Evolutionary conservation across 768 basidiomycete genomes (phyloP).

Genomic region (Postia placenta): DNA sequence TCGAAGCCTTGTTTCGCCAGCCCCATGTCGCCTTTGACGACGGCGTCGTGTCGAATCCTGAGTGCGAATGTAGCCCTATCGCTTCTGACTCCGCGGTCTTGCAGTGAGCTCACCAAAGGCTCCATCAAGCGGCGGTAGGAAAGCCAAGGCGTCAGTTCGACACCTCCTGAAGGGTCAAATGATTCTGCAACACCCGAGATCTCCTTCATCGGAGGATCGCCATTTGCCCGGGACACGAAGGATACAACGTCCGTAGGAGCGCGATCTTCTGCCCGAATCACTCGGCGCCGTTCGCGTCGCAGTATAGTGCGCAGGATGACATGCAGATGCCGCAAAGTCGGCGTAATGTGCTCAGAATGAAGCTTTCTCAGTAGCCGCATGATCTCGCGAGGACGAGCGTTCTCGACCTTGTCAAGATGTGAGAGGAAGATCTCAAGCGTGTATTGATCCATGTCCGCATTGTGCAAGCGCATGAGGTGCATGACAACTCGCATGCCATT

Average conservation of each 20-base stretch:
- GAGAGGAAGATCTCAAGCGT: constrained; percentile 53
- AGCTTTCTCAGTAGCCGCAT: constrained; percentile 42
- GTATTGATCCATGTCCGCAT: constrained; percentile 44
- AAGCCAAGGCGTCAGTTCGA: constrained; percentile 29
- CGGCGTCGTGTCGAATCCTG: constrained; percentile 58
- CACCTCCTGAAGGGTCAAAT: constrained; percentile 48
- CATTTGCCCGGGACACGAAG: not conserved
- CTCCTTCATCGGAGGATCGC: not conserved
- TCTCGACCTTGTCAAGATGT: constrained; percentile 40
- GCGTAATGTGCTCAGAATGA: constrained; percentile 34
- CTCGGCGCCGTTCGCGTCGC: constrained; percentile 43
- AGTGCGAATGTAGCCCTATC: constrained; percentile 55
- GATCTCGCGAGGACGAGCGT: constrained; percentile 39
- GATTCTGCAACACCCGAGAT: constrained; percentile 4
- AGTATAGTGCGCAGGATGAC: constrained; percentile 46
- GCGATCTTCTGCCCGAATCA: constrained; percentile 24
- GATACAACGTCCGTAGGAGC: not conserved
- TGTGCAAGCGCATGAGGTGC: constrained; percentile 46
- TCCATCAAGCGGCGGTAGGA: constrained; percentile 28
- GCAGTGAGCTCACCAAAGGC: constrained; percentile 42
- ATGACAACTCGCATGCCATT: constrained; percentile 39
- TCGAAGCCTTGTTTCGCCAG: constrained; percentile 48
- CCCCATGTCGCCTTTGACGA: constrained; percentile 37
- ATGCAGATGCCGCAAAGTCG: constrained; percentile 54
- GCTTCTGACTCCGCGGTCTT: constrained; percentile 40